These are phyloP conservation scores for Colletotrichum karsti DNA, from an alignment of 2,329 filamentous ascomycete species.

Conservation along the genomic window DNA sequence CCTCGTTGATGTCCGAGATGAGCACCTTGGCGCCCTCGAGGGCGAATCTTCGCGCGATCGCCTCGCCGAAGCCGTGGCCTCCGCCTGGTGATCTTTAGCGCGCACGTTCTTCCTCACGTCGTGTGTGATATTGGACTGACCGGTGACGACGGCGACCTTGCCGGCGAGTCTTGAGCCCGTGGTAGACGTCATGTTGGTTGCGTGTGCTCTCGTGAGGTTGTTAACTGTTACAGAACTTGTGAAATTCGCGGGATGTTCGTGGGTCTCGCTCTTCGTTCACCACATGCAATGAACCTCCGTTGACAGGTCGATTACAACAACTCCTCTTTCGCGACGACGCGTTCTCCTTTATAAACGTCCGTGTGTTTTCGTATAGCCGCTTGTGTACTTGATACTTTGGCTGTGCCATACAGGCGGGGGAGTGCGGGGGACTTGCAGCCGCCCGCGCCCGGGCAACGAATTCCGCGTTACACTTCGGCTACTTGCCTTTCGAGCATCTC, in stretches of 20 bases:
- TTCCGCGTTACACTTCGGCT: conserved; percentile 4
- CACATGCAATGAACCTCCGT: too few species aligned
- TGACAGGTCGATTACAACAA: too few species aligned
- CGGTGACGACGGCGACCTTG: conserved; percentile 16
- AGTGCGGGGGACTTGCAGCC: conserved; percentile 17
- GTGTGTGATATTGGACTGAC: neutral
- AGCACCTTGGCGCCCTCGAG: conserved; percentile 68
- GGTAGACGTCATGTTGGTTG: neutral
- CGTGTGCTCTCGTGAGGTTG: neutral
- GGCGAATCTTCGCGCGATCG: conserved; percentile 66
- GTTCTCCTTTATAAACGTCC: neutral
- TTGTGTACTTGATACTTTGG: neutral
- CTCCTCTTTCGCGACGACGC: neutral
- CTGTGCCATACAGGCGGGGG: conserved; percentile 25
- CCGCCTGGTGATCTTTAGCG: conserved; percentile 1
- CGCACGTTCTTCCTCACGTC: neutral
- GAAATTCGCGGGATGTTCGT: too few species aligned
- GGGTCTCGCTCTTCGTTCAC: too few species aligned
- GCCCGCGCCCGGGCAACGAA: conserved; percentile 19
- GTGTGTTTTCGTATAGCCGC: neutral
- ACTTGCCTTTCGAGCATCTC: neutral
- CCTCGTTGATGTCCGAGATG: conserved; percentile 67
- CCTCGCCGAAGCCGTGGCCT: conserved; percentile 65
- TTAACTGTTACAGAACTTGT: too few species aligned
- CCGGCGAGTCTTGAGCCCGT: conserved; percentile 8